Evolutionary conservation across 805 yeast genomes (phyloP).

Genomic region (Pichia paraexigua): DNA sequence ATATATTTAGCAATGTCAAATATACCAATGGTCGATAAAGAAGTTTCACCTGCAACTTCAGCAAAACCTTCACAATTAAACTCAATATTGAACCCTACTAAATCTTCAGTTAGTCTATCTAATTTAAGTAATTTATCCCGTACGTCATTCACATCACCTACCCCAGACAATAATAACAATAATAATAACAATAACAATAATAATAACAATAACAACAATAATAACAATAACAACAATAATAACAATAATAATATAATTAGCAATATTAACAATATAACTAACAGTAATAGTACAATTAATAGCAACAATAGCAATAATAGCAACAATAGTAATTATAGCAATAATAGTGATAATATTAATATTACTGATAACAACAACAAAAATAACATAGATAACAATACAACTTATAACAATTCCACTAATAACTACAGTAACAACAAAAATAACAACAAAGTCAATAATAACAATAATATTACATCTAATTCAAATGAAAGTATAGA

Average conservation of each 20-base stretch:
- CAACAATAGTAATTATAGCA: background rate
- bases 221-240: background rate
- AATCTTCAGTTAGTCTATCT: conserved; percentile 1
- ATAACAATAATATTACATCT: too few species aligned
- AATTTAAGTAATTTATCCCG: background rate
- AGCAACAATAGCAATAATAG: too few species aligned
- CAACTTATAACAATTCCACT: too few species aligned
- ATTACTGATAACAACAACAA: too few species aligned
- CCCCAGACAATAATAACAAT: background rate
- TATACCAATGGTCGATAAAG: background rate
- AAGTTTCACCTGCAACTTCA: background rate
- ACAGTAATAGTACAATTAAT: background rate
- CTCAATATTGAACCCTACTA: conserved; percentile 8
- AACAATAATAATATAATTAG: background rate
- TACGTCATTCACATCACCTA: background rate
- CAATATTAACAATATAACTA: background rate
- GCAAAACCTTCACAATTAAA: background rate
- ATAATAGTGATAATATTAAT: background rate
- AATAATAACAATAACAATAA: background rate
- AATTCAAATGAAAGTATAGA: background rate
- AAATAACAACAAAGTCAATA: background rate
- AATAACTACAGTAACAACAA: background rate
- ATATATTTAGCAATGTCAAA: background rate
- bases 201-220: background rate
- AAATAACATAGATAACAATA: too few species aligned